Evolutionary conservation across 257 asterid genomes (phyloP).

Genomic region (Nicotiana noctiflora): DNA sequence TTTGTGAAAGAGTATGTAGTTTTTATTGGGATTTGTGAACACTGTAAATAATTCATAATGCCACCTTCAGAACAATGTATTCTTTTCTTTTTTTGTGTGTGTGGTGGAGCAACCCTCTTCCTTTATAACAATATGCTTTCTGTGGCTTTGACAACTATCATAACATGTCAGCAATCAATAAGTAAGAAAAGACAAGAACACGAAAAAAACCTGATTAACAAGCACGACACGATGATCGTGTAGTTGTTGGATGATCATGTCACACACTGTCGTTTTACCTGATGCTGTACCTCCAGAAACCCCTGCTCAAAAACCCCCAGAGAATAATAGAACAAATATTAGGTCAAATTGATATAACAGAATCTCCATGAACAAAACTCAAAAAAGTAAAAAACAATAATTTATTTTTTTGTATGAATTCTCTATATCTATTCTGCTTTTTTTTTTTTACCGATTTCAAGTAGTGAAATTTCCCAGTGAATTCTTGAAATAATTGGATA

Average conservation of each 20-base stretch:
- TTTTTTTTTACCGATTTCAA: neutral
- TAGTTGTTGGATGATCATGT: conserved; percentile 97
- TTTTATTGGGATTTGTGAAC: neutral
- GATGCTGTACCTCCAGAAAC: conserved; percentile 99
- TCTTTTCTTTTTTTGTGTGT: too few species aligned
- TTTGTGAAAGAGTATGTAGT: neutral
- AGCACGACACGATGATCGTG: conserved; percentile 98
- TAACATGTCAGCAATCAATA: neutral
- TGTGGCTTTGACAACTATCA: neutral
- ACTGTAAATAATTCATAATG: neutral
- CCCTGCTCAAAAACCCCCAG: conserved; percentile 36
- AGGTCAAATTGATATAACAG: neutral
- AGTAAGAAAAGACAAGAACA: neutral
- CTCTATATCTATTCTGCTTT: neutral
- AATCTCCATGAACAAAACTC: neutral
- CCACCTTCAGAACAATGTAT: neutral
- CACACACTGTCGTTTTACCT: conserved; percentile 95
- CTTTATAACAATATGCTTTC: neutral
- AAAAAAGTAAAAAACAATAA: neutral
- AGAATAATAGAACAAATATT: neutral
- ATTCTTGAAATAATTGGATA: neutral
- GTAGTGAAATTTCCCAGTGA: neutral
- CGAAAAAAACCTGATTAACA: conserved; percentile 62
- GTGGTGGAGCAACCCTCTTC: too few species aligned
- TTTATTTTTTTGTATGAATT: neutral